Base-by-base conservation (phyloP, 2,329 filamentous ascomycete species). In the Niveomyces coronatus region DNA sequence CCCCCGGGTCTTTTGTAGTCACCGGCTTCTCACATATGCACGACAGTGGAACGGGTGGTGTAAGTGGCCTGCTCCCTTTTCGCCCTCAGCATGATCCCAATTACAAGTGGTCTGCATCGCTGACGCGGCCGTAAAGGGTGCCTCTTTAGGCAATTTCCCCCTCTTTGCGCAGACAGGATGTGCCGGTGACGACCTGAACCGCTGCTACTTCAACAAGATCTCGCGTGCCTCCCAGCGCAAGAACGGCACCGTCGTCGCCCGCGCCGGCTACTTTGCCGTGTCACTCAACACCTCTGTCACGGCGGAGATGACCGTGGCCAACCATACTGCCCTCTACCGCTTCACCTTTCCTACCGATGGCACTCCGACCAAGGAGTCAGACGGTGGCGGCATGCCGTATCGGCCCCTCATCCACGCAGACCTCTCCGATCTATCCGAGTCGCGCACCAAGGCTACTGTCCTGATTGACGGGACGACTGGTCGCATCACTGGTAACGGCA, bases 281-380 rank as follows among this genome's bases (percentile, higher is more conserved):
- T 64, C 64, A 23, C 60, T 81, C 30, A 61, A 68, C 36, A 77
- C 70, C 34, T 67, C 66, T 3, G 67, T 82, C 33, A 58, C 58
- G n/a, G 70, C 71, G 2, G 76, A 81, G 53, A 80, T 81, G 67
- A 77, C 76, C 0, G 64, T 69, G 2, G 67, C 74, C 0, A 67
- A 75, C 46, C 75, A 71, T 46, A 68, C 75, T 4, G 71, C 74
- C 3, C 58, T 82, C 4, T 81, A 79, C 47, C 64, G 70, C 14
- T 81, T 82, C 53, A 67, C 65, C 1, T 79, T 79, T 43, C 62
- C 64, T 2, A 57, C 57, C 3, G 50, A 49, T 9, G 50, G 51
- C 7, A 40, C 38, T 8, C 45, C 46, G 3, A 45, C 45, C 8
- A 47, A 49, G 27, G 14, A 19, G 2, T 34, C 37, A 9, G 44